These are phyloP conservation scores for Sporothrix mexicana DNA, from an alignment of 2,329 filamentous ascomycete genomes.

Conservation along the genomic window DNA sequence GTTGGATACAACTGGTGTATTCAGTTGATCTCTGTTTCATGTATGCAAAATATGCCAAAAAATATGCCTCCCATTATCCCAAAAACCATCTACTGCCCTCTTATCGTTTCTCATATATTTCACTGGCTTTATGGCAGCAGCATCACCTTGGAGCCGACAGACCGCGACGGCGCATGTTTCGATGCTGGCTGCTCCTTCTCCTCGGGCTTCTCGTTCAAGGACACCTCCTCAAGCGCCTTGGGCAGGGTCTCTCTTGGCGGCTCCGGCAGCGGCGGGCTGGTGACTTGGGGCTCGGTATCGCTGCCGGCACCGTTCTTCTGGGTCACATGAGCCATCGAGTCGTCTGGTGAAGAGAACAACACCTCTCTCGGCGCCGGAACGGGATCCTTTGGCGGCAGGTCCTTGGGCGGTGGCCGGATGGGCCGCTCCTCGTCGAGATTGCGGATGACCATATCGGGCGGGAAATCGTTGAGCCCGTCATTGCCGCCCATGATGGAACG, in stretches of 20 bases:
- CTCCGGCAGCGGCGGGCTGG: neutral
- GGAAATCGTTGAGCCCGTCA: constrained; percentile 25
- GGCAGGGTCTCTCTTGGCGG: neutral
- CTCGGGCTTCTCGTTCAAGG: neutral
- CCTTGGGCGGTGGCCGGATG: constrained; percentile 11
- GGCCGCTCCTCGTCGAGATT: constrained; percentile 36
- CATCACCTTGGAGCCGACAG: constrained; percentile 34
- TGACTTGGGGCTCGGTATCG: neutral
- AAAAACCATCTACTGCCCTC: neutral
- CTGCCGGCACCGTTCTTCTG: neutral
- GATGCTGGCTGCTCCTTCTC: neutral
- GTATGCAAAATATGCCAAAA: constrained; percentile 21
- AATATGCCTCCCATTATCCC: neutral
- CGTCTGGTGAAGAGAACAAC: constrained; percentile 4
- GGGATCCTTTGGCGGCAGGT: neutral
- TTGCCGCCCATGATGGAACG: neutral
- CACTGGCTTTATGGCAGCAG: constrained; percentile 31
- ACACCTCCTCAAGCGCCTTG: neutral
- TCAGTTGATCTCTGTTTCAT: no score
- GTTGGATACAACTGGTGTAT: neutral
- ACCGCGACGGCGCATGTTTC: constrained; percentile 2
- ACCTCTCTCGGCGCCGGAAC: neutral
- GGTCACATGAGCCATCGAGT: neutral
- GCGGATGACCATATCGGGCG: constrained; percentile 34
- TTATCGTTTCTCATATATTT: neutral